Evolutionary conservation across 2,329 filamentous ascomycete genomes (phyloP), one percentile per base, ranked within the genome.

Genomic region (Fusarium sp.): DNA sequence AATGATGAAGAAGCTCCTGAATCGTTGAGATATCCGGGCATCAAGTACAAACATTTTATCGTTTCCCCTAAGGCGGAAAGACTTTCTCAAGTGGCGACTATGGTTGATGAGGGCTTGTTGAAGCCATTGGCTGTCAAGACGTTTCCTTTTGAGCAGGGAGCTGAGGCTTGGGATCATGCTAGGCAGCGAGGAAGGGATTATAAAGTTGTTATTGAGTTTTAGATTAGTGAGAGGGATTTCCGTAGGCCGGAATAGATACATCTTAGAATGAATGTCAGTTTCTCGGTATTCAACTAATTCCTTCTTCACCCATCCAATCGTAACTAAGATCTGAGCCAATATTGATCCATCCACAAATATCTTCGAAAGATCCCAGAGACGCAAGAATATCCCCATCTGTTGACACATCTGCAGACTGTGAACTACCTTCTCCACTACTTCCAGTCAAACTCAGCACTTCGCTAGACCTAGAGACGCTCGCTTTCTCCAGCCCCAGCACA

Each of bases 1-100:
- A 71, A 66, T 0, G 42, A 53, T 5, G 69, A 45, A 2, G 32
- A 66, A 8, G 74, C 77, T 0, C 51, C 63, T 0, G 75, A 80
- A 57, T 20, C 71, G 1, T 40, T 34, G 3, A 32, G 20, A 0
- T 53, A 75, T 4, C 77, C 77, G 0, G 50, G 58, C 0, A 76
- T 79, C 4, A 73, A 47, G 16, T 75, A 74, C 43, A 57, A 72
- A 1, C 77, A 80, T 18, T 81, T 81, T 3, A 64, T 70, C 3
- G 42, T 71, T 4, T 58, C 50, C 1, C 44, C 68, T 1, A 64
- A 68, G 8, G 27, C 38, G 0, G 10, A 59, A 0, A 40, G 67
- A 0, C n/a, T 70, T 6, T 11, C 15, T 1, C n/a, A 68, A 18
- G 34, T 45, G 4, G 38, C 45, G 0, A 22, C 7, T 2, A 20